phyloP scores from a whole-genome alignment of 129 eudicot genomes.

The Tanacetum coccineum region DNA sequence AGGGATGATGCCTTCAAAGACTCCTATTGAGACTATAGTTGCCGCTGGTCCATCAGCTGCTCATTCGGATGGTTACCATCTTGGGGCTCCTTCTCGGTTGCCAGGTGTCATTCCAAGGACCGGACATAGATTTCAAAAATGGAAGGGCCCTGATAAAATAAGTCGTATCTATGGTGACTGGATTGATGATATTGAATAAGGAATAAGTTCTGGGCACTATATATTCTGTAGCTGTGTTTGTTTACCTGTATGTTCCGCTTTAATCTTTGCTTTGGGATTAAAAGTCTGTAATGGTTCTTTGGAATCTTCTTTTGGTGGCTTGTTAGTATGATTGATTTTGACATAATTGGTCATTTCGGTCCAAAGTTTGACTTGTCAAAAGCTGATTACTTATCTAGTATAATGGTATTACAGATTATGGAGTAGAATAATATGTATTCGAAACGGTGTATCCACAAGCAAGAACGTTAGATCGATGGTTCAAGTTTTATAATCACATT shows the following conservation, averaged over 20 bases:
- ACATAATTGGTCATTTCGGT: neutral
- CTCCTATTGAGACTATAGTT: conserved; percentile 43
- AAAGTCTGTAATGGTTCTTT: conserved; percentile 12
- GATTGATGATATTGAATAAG: conserved; percentile 77
- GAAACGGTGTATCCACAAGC: too few species aligned
- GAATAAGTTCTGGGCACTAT: conserved; percentile 29
- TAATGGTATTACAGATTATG: neutral
- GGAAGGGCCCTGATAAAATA: conserved; percentile 99
- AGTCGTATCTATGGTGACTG: conserved; percentile 98
- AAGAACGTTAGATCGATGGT: too few species aligned
- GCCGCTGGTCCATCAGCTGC: conserved; percentile 39
- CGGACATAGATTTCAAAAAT: conserved; percentile 67
- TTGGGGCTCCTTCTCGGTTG: conserved; percentile 61
- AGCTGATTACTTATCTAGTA: neutral
- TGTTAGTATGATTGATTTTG: neutral
- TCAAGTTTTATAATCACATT: too few species aligned
- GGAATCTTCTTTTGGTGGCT: neutral
- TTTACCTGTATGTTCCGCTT: neutral
- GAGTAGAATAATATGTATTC: too few species aligned
- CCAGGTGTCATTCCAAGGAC: conserved; percentile 53
- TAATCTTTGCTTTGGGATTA: conserved; percentile 1
- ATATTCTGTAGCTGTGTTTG: conserved; percentile 3
- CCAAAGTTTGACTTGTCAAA: neutral
- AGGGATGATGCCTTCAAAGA: conserved; percentile 43
- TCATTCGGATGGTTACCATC: conserved; percentile 67